These are phyloP conservation scores for Beauveria rudraprayagi DNA, from an alignment of 2,329 filamentous ascomycete species.

Conservation along the genomic window DNA sequence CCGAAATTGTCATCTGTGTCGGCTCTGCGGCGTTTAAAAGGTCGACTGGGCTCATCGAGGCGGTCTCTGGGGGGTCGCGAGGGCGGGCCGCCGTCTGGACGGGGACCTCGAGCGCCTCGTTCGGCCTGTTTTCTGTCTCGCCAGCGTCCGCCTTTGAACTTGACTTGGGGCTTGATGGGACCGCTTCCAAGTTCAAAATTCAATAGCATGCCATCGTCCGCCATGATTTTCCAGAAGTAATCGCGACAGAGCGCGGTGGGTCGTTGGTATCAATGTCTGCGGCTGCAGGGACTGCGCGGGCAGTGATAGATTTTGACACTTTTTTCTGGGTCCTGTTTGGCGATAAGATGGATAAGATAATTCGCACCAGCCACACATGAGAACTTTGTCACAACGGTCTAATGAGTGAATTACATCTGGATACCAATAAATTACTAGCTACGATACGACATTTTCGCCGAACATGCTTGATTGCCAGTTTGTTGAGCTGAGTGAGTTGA, in stretches of 20 bases:
- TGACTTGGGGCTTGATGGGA: constrained; percentile 52
- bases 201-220: constrained; percentile 88
- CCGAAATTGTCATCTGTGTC: constrained; percentile 15
- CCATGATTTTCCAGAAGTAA: constrained; percentile 47
- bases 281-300: constrained; percentile 1
- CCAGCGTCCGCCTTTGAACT: constrained; percentile 88
- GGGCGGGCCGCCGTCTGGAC: constrained; percentile 15
- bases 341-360: constrained; percentile 13
- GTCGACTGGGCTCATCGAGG: constrained; percentile 24
- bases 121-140: constrained; percentile 71
- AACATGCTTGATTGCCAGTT: no score
- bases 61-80: constrained; percentile 18
- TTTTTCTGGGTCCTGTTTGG: constrained; percentile 5
- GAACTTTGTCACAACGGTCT: background rate
- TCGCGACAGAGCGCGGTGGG: background rate
- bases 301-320: constrained; percentile 9
- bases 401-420: background rate
- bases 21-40: constrained; percentile 39
- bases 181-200: constrained; percentile 76
- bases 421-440: background rate
- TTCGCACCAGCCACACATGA: background rate
- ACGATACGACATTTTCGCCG: no score
- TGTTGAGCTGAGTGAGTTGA: background rate
- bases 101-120: constrained; percentile 21
- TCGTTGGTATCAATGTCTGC: background rate